These are phyloP conservation scores for Trichoderma cornu-damae DNA, from an alignment of 2,329 filamentous ascomycete species.

Conservation along the genomic window DNA sequence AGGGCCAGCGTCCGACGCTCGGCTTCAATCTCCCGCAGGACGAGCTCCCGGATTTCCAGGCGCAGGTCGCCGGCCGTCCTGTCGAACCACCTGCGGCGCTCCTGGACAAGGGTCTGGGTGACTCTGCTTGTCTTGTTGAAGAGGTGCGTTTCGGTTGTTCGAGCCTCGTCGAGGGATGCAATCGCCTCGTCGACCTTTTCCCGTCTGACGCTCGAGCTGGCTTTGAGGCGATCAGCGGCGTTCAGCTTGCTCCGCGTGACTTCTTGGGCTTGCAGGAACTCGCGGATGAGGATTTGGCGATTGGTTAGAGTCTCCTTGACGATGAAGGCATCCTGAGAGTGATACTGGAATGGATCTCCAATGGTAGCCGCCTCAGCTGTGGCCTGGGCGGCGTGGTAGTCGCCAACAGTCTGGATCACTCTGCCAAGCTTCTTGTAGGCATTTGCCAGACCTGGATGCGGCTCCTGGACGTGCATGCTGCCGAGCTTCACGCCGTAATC, in stretches of 20 bases:
- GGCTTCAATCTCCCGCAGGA: conserved; percentile 89
- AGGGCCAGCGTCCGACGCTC: conserved; percentile 88
- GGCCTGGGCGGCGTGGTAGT: conserved; percentile 93
- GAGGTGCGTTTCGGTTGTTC: conserved; percentile 73
- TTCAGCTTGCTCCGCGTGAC: conserved; percentile 73
- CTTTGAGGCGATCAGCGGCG: conserved; percentile 83
- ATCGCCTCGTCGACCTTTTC: conserved; percentile 99
- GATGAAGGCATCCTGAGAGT: conserved; percentile 92
- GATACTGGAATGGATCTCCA: conserved; percentile 88
- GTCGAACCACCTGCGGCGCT: conserved; percentile 86
- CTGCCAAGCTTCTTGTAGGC: conserved; percentile 95
- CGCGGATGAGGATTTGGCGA: conserved; percentile 90
- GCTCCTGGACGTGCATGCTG: conserved; percentile 82
- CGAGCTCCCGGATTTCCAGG: conserved; percentile 81
- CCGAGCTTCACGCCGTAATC: conserved; percentile 90
- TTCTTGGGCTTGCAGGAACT: conserved; percentile 88
- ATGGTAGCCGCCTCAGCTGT: conserved; percentile 94
- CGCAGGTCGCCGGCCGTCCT: conserved; percentile 81
- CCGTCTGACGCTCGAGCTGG: conserved; percentile 75
- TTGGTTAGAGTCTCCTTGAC: conserved; percentile 98
- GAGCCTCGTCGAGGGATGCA: conserved; percentile 78
- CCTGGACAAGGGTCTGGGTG: conserved; percentile 79
- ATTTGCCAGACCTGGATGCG: conserved; percentile 77
- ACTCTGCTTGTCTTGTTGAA: conserved; percentile 82
- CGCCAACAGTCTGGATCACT: conserved; percentile 85